Percentiles rank a stretch among this genome's conserved stretches.
These are phyloP conservation scores for Straminergon stramineum DNA, from an alignment of 225 moss, liverwort and hornwort species.

Conservation along the genomic window DNA sequence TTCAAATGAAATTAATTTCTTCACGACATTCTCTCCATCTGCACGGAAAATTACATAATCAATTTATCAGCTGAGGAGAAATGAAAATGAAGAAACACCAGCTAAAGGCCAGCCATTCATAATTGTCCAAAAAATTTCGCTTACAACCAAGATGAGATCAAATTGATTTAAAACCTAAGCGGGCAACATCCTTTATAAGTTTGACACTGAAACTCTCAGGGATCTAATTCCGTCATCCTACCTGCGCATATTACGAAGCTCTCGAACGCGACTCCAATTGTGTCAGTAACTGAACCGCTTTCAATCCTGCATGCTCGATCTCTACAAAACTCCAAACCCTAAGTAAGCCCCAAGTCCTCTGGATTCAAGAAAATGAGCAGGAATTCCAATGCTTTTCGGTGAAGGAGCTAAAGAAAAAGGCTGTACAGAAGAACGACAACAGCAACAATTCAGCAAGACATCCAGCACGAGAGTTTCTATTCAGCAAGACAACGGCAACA, in stretches of 20 bases:
- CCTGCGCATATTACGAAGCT: no score
- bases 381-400: no score
- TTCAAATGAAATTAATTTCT: background rate
- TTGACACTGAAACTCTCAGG: background rate
- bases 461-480: no score
- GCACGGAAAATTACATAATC: background rate
- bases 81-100: background rate
- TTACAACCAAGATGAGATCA: background rate
- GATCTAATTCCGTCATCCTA: background rate
- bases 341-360: no score
- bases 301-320: no score
- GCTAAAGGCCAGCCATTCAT: background rate
- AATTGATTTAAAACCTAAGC: background rate
- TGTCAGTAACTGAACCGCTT: no score
- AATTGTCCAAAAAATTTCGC: background rate
- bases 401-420: background rate
- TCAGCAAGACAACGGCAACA: no score
- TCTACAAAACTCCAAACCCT: no score
- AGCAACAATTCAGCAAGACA: no score
- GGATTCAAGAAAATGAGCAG: no score
- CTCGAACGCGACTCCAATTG: no score
- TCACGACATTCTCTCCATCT: constrained; percentile 5
- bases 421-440: no score
- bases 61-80: background rate
- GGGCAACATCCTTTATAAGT: background rate